phyloP scores from a whole-genome alignment of 331 rosid genomes.

The Prunus yedoensis region DNA sequence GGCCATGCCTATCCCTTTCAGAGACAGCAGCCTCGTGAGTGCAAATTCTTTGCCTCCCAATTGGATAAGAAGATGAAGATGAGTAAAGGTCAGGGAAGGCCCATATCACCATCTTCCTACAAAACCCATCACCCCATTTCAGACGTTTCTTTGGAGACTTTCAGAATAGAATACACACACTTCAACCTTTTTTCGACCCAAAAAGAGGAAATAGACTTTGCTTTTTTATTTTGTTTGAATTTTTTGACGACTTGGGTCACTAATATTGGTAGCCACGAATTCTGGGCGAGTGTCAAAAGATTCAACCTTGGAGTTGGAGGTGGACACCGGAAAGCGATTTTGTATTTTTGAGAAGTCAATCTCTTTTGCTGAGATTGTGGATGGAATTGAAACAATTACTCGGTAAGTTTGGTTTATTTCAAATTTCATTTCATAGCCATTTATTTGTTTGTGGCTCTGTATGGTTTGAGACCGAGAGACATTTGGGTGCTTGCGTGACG shows the following conservation, averaged over 20 bases:
- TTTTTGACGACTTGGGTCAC: neutral
- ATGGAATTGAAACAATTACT: slow-evolving; percentile 25
- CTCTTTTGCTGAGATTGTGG: slow-evolving; percentile 16
- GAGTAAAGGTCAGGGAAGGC: slow-evolving; percentile 4
- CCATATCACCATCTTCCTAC: neutral
- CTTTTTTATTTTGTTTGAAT: neutral
- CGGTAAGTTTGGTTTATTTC: slow-evolving; percentile 13
- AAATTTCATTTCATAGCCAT: neutral
- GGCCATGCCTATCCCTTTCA: slow-evolving; percentile 26
- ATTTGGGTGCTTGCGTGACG: slow-evolving; percentile 38
- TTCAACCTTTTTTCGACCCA: neutral
- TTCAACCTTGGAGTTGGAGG: slow-evolving; percentile 16
- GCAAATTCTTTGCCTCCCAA: slow-evolving; percentile 15
- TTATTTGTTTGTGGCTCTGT: slow-evolving; percentile 49
- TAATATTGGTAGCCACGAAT: slow-evolving; percentile 18
- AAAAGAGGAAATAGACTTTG: neutral
- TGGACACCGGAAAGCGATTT: slow-evolving; percentile 30
- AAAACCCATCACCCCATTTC: neutral
- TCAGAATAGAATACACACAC: neutral
- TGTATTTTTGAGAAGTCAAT: slow-evolving; percentile 29
- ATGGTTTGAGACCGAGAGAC: slow-evolving; percentile 7
- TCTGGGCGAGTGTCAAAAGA: slow-evolving; percentile 3
- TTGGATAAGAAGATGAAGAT: slow-evolving; percentile 38
- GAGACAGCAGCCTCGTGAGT: slow-evolving; percentile 32
- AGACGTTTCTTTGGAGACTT: neutral